Evolutionary conservation across 768 basidiomycete species (phyloP).

Genomic region (Russula griseocarnosa): DNA sequence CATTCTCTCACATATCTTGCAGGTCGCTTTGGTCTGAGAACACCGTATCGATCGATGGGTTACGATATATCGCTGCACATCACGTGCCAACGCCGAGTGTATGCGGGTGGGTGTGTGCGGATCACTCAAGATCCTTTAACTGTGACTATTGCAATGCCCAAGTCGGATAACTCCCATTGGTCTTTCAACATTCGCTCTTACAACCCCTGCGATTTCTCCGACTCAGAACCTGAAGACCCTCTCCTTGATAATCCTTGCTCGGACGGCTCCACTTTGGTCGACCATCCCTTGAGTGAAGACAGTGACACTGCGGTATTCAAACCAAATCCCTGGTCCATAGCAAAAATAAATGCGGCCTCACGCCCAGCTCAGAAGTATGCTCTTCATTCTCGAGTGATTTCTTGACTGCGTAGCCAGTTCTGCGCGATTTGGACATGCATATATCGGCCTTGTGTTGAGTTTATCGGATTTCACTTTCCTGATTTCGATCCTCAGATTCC

Average conservation of each 20-base stretch:
- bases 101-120: background rate
- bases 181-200: constrained; percentile 33
- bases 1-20: background rate
- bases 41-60: no score
- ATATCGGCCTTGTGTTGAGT: background rate
- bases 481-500: constrained; percentile 2
- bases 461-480: background rate
- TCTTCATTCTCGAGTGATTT: background rate
- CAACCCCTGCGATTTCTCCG: constrained; percentile 30
- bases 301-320: constrained; percentile 50
- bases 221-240: constrained; percentile 28
- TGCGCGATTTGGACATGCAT: constrained; percentile 2
- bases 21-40: background rate
- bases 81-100: background rate
- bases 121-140: background rate
- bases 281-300: constrained; percentile 48
- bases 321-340: constrained; percentile 78
- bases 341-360: constrained; percentile 68
- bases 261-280: constrained; percentile 23
- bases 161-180: constrained; percentile 31
- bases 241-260: constrained; percentile 15
- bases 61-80: background rate
- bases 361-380: constrained; percentile 35
- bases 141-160: constrained; percentile 9
- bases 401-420: background rate